A percentile compares a stretch with the other conserved stretches of the same genome.
Conservation (phyloP, 1,139 yeast genomes). For the Hanseniaspora uvarum region DNA sequence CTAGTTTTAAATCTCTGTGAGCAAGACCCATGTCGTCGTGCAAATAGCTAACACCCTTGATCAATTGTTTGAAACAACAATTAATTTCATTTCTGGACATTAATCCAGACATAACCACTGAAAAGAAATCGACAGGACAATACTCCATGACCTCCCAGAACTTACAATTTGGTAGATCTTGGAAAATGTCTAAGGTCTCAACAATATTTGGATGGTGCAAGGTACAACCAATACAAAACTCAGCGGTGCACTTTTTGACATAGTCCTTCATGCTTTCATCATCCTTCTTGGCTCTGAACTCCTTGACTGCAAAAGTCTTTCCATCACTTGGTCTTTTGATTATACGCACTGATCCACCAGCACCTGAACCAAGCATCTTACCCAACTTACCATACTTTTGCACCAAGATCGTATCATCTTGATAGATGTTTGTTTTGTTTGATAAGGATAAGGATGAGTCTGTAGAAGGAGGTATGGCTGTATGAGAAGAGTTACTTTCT, state of each 20-base stretch:
- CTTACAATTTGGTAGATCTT: conserved; percentile 65
- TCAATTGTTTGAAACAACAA: conserved; percentile 80
- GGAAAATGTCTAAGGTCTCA: conserved; percentile 73
- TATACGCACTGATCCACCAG: conserved; percentile 91
- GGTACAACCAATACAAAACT: conserved; percentile 93
- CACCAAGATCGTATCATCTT: conserved; percentile 55
- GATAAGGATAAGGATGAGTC: conserved; percentile 31
- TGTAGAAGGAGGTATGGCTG: conserved; percentile 32
- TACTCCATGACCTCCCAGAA: conserved; percentile 96
- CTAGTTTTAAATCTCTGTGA: conserved; percentile 88
- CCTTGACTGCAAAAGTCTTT: conserved; percentile 90
- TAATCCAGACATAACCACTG: conserved; percentile 92
- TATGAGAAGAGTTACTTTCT: conserved; percentile 29
- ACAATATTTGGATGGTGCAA: conserved; percentile 88
- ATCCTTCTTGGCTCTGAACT: conserved; percentile 75
- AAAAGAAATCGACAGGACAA: conserved; percentile 91
- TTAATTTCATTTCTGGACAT: conserved; percentile 79
- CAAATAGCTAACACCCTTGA: conserved; percentile 72
- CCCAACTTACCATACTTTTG: conserved; percentile 86
- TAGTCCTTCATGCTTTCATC: conserved; percentile 84
- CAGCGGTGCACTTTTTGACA: conserved; percentile 91
- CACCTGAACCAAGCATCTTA: conserved; percentile 87
- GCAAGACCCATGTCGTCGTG: conserved; percentile 77
- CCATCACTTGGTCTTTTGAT: conserved; percentile 72
- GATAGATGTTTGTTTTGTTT: conserved; percentile 34